Conservation (phyloP, 805 yeast species). For the Wickerhamomyces xylosicus region DNA sequence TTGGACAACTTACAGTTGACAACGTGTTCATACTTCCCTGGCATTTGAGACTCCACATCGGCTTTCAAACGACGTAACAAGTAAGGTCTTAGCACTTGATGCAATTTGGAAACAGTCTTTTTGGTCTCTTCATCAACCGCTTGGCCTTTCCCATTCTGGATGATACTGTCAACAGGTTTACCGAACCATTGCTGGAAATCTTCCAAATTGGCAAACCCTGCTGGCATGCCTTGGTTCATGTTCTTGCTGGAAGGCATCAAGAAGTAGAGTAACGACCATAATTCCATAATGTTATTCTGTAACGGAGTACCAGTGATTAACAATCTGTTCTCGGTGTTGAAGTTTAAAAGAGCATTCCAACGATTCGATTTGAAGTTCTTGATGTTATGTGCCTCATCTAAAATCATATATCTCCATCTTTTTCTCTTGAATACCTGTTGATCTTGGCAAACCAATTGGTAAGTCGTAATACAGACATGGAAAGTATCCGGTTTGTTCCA, state of each 20-base stretch:
- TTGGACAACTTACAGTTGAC: conserved; percentile 87
- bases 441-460: conserved; percentile 95
- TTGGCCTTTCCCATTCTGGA: conserved; percentile 56
- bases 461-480: conserved; percentile 94
- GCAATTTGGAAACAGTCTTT: conserved; percentile 78
- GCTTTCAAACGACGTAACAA: conserved; percentile 83
- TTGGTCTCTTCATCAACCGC: conserved; percentile 67
- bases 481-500: conserved; percentile 96
- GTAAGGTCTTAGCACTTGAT: conserved; percentile 90
- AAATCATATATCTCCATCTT: conserved; percentile 91
- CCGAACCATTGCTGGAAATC: conserved; percentile 99
- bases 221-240: conserved; percentile 57
- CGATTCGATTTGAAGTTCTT: conserved; percentile 93
- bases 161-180: conserved; percentile 87
- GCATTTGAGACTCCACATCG: conserved; percentile 99
- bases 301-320: conserved; percentile 94
- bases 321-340: conserved; percentile 82
- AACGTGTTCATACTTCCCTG: conserved; percentile 92
- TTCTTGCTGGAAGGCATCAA: conserved; percentile 86
- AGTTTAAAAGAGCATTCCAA: conserved; percentile 92
- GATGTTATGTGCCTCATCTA: conserved; percentile 97
- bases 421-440: conserved; percentile 88
- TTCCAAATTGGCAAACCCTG: conserved; percentile 89
- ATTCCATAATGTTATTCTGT: conserved; percentile 88
- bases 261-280: conserved; percentile 92